A percentile compares a stretch with the other conserved stretches of the same genome.
Evolutionary conservation across 2,329 filamentous ascomycete genomes (phyloP).

Genomic region (Didymella pomorum): DNA sequence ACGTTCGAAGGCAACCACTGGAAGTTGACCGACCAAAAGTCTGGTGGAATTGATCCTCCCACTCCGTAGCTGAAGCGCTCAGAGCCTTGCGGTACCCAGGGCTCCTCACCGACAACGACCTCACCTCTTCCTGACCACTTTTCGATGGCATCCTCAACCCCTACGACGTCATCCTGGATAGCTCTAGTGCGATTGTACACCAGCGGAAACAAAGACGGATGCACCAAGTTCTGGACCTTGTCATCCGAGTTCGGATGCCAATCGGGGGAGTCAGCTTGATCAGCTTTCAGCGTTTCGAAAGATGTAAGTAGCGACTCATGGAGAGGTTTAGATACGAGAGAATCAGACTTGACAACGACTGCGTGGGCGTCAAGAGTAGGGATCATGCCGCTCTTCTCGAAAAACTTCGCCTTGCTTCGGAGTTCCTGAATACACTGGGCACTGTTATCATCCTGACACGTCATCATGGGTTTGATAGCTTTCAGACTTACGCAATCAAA

Average conservation of each 20-base stretch:
- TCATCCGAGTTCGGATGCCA: background rate
- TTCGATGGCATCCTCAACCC: constrained; percentile 38
- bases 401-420: background rate
- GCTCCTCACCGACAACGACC: constrained; percentile 21
- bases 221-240: background rate
- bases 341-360: background rate
- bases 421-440: background rate
- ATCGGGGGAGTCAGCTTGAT: background rate
- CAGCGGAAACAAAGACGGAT: background rate
- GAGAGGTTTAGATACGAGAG: background rate
- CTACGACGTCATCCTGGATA: constrained; percentile 22
- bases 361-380: background rate
- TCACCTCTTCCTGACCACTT: constrained; percentile 44
- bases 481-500: background rate
- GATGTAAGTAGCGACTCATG: background rate
- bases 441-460: background rate
- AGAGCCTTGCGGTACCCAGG: background rate
- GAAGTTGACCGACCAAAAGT: constrained; percentile 8
- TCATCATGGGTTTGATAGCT: background rate
- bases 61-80: constrained; percentile 10
- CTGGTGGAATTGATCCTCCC: constrained; percentile 17
- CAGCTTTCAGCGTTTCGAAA: background rate
- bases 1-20: background rate
- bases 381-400: background rate
- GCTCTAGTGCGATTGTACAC: background rate